These are phyloP conservation scores for Eutrema salsugineum DNA, from an alignment of 441 rosid species.

Conservation along the genomic window DNA sequence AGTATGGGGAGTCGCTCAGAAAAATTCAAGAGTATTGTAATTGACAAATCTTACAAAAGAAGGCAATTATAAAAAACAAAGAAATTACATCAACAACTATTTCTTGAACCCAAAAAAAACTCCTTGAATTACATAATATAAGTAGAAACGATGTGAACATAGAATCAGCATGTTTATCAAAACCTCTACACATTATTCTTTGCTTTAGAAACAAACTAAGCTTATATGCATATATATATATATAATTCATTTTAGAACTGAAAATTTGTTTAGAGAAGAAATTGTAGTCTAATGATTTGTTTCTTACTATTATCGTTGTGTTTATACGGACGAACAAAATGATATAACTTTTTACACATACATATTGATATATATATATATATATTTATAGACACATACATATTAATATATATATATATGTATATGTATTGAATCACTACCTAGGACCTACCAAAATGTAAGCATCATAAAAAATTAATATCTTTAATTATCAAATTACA, in stretches of 20 bases:
- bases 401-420: too few relatives aligned
- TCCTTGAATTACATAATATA: not conserved
- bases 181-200: constrained; percentile 5
- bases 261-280: not conserved
- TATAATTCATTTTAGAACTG: not conserved
- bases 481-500: too few relatives aligned
- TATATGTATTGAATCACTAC: too few relatives aligned
- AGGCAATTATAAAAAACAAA: too few relatives aligned
- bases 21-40: not conserved
- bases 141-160: not conserved
- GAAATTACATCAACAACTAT: not conserved
- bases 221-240: not conserved
- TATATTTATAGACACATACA: too few relatives aligned
- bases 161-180: not conserved
- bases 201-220: constrained; percentile 16
- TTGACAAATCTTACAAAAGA: not conserved
- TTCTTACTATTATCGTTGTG: not conserved
- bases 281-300: not conserved
- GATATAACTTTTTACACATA: too few relatives aligned
- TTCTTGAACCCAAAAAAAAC: not conserved
- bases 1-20: not conserved
- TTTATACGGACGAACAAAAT: not conserved
- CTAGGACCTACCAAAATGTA: too few relatives aligned
- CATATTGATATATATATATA: too few relatives aligned
- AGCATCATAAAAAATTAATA: too few relatives aligned